These are phyloP conservation scores for Penicillium decumbens DNA, from an alignment of 2,329 filamentous ascomycete genomes.

Conservation along the genomic window DNA sequence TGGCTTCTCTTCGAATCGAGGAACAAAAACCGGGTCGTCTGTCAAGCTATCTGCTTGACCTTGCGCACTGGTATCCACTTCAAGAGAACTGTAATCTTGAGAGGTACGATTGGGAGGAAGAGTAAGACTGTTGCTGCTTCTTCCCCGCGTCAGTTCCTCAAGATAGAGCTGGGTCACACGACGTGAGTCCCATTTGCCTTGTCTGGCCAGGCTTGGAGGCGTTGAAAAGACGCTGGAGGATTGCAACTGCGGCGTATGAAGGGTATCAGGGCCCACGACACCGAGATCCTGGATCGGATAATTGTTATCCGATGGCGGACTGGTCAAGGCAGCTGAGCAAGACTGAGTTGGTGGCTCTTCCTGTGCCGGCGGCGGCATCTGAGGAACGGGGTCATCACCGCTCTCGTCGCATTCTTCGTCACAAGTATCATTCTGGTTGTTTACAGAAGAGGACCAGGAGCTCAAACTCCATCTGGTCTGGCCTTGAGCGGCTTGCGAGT, in stretches of 20 bases:
- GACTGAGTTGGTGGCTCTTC: slow-evolving; percentile 31
- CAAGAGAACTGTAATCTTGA: slow-evolving; percentile 18
- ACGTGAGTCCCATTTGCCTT: slow-evolving; percentile 52
- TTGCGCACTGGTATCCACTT: slow-evolving; percentile 7
- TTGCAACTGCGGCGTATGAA: slow-evolving; percentile 37
- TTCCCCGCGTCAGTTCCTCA: slow-evolving; percentile 42
- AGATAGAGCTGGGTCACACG: slow-evolving; percentile 54
- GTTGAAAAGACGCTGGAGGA: slow-evolving; percentile 42
- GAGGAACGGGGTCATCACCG: slow-evolving; percentile 32
- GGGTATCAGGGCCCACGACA: slow-evolving; percentile 39
- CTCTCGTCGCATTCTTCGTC: slow-evolving; percentile 36
- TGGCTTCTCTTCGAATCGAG: slow-evolving; percentile 30
- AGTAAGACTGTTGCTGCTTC: slow-evolving; percentile 25
- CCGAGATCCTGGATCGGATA: slow-evolving; percentile 29
- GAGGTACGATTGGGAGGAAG: slow-evolving; percentile 21
- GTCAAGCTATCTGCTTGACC: slow-evolving; percentile 27
- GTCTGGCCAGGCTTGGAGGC: slow-evolving; percentile 52
- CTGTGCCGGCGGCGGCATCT: slow-evolving; percentile 24
- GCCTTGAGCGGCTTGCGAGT: slow-evolving; percentile 19
- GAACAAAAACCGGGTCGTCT: slow-evolving; percentile 36
- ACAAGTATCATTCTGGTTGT: slow-evolving; percentile 31
- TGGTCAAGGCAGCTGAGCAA: slow-evolving; percentile 33
- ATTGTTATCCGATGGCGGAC: slow-evolving; percentile 32
- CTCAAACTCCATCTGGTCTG: slow-evolving; percentile 43
- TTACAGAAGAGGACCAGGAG: slow-evolving; percentile 43